These are phyloP conservation scores for Psilocybe cyanescens DNA, from an alignment of 768 basidiomycete genomes.

Conservation along the genomic window DNA sequence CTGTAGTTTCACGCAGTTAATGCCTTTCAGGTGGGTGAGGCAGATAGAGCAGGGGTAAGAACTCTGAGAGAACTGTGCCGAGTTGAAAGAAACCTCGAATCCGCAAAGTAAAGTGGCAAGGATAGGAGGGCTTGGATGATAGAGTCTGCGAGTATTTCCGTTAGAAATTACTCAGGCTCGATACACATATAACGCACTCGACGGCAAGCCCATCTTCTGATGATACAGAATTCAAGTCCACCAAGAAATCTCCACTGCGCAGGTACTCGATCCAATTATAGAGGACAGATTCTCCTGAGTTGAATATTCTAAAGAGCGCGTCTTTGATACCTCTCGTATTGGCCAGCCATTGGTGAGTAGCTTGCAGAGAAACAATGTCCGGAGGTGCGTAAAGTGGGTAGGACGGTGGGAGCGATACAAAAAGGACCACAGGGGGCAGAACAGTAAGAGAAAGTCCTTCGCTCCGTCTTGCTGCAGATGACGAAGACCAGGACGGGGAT, in stretches of 20 bases:
- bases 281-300: slow-evolving; percentile 56
- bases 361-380: slow-evolving; percentile 51
- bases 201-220: slow-evolving; percentile 15
- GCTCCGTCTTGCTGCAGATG: neutral
- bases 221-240: slow-evolving; percentile 37
- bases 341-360: slow-evolving; percentile 62
- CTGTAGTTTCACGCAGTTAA: slow-evolving; percentile 64
- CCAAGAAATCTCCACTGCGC: slow-evolving; percentile 63
- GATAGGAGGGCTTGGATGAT: slow-evolving; percentile 55
- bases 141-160: slow-evolving; percentile 40
- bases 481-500: neutral
- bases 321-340: slow-evolving; percentile 35
- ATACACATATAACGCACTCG: neutral
- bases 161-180: neutral
- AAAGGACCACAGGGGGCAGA: slow-evolving; percentile 64
- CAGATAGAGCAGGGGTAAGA: slow-evolving; percentile 79
- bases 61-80: slow-evolving; percentile 56
- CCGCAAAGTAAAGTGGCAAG: slow-evolving; percentile 49
- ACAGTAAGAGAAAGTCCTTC: slow-evolving; percentile 41
- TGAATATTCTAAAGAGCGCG: slow-evolving; percentile 55
- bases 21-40: slow-evolving; percentile 71
- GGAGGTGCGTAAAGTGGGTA: slow-evolving; percentile 63
- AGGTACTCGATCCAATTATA: slow-evolving; percentile 75
- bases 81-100: slow-evolving; percentile 47
- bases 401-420: slow-evolving; percentile 47